Evolutionary conservation across 106 monocot genomes (phyloP).

Genomic region (Apostasia shenzhenica): DNA sequence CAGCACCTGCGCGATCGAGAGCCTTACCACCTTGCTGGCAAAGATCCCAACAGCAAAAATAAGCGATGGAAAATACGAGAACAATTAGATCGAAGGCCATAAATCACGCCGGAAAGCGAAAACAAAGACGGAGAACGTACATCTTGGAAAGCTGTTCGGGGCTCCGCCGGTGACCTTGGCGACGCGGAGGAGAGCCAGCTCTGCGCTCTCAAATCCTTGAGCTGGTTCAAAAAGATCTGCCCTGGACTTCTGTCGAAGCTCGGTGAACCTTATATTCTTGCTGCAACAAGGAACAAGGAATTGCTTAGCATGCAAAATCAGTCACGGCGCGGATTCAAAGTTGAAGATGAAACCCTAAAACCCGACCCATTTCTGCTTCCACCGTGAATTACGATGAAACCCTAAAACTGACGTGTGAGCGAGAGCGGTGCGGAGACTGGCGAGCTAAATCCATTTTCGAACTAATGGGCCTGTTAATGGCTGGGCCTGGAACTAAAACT

Average conservation of each 20-base stretch:
- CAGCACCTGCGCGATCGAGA: conserved; percentile 45
- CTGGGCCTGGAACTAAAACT: too few relatives aligned
- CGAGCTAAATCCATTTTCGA: too few relatives aligned
- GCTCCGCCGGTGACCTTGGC: conserved; percentile 63
- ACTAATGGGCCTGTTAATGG: too few relatives aligned
- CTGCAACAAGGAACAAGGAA: conserved; percentile 7
- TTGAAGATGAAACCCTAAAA: too few relatives aligned
- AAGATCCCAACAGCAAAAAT: neutral
- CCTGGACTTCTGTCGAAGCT: conserved; percentile 36
- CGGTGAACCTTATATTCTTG: conserved; percentile 56
- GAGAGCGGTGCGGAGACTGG: too few relatives aligned
- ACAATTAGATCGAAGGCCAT: neutral
- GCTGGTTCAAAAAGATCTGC: conserved; percentile 33
- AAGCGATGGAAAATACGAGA: neutral
- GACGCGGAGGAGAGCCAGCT: conserved; percentile 44
- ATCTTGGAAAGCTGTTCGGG: conserved; percentile 58
- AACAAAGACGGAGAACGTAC: neutral
- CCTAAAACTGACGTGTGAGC: too few relatives aligned
- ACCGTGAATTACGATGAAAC: too few relatives aligned
- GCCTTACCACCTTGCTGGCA: conserved; percentile 48
- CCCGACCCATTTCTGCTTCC: too few relatives aligned
- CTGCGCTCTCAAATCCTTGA: conserved; percentile 49
- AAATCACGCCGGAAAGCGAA: neutral
- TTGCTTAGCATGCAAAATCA: neutral
- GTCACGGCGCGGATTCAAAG: too few relatives aligned